Evolutionary conservation across 129 eudicot species (phyloP).

Genomic region (Saposhnikovia divaricata): DNA sequence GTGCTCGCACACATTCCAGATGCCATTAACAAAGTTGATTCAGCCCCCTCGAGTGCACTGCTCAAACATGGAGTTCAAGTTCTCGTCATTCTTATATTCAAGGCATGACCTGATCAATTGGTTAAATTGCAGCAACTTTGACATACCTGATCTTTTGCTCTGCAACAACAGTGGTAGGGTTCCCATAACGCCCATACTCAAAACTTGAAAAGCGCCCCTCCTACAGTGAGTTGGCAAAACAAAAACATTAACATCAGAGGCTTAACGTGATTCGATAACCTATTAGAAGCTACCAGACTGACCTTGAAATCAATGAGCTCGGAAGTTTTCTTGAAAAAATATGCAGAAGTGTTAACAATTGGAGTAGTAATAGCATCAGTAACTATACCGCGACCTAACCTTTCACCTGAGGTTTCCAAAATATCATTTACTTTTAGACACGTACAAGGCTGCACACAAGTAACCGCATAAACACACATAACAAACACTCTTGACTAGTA

Average conservation of each 20-base stretch:
- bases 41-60: conserved; percentile 98
- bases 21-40: conserved; percentile 74
- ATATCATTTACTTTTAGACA: background rate
- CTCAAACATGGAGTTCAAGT: background rate
- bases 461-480: too few relatives aligned
- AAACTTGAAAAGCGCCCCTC: conserved; percentile 61
- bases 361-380: conserved; percentile 93
- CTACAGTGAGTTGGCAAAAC: conserved; percentile 19
- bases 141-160: conserved; percentile 78
- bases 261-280: background rate
- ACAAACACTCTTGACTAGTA: too few relatives aligned
- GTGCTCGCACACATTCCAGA: conserved; percentile 97
- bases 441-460: background rate
- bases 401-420: conserved; percentile 51
- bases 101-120: background rate
- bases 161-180: conserved; percentile 57
- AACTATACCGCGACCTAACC: conserved; percentile 68
- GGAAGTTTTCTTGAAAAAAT: conserved; percentile 73
- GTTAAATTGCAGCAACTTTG: background rate
- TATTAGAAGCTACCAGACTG: background rate
- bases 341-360: conserved; percentile 77
- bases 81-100: background rate
- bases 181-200: conserved; percentile 94
- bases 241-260: background rate
- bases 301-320: conserved; percentile 94